Evolutionary conservation across 2,329 filamentous ascomycete species (phyloP), one percentile per base, ranked within the genome.

Genomic region (Verticillium klebahnii): DNA sequence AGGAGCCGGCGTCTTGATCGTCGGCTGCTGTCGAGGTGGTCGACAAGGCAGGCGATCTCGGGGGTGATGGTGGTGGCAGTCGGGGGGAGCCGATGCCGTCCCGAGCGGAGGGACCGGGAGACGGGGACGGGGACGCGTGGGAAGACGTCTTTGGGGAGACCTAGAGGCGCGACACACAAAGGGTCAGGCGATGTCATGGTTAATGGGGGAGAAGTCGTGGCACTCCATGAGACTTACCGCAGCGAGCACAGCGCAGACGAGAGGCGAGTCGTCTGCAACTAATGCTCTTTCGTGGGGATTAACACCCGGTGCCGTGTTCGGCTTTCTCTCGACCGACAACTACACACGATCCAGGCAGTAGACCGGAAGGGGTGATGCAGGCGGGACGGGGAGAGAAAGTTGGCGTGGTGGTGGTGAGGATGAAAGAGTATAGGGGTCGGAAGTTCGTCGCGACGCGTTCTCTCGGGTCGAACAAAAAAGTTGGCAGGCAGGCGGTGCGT

Each of bases 171-270:
- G 54, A 25, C 45, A 31, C 32, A 29, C 23, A 29, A 29, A 61
- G 56, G 57, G 29, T 34, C 9, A 56, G n/a, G 14, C 25, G 25
- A 5, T 14, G 25, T 31, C 15, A 5, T 12, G 23, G 12, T 56
- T 39, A 37, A 19, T 29, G 50, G 12, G 36, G 57, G 40, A 61
- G 52, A 8, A 32, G 32, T 17, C 52, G 11, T 45, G 67, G 61
- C 55, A 66, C 57, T 31, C 58, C 17, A 56, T 59, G 63, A 60
- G 57, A 60, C 62, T 81, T 72, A 84, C 82, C 80, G 77, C 73
- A 63, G 71, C 70, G 81, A 84, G 84, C 86, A 82, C 84, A 86
- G 83, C 76, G 81, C 84, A 87, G 84, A 87, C 85, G 83, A 85
- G 72, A 69, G 67, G 72, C 65, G 69, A 72, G 74, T 85, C 84